Base-by-base conservation (phyloP, 805 yeast genomes). In the Citeromyces nyonsensis region DNA sequence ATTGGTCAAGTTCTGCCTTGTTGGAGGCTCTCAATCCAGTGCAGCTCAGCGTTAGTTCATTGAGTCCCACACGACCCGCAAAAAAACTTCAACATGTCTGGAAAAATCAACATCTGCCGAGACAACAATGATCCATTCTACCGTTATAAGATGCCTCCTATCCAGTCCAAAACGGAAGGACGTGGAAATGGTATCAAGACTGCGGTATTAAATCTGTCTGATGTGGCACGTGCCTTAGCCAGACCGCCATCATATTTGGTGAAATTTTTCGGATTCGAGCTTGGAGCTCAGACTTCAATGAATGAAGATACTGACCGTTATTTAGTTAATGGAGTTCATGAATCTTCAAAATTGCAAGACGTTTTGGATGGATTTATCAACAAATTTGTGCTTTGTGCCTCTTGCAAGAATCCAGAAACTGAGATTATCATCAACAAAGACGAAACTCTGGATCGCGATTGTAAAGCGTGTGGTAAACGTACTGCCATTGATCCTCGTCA, bases 161-260 rank as follows among this genome's bases (percentile, higher is more conserved):
- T 91, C 59, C 93, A 82, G 61, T 82, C 95, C 44, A 91, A 91
- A 69, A 83, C 83, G 43, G 97, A 91, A 63, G 98, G 98, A 57
- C 73, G 95, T 55, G 98, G 98, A 64, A 91, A 91, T 63, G 98
- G 98, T 75, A 91, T 91, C 61, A 86, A 85, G 57, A 91, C 98
- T 15, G 93, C 88, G 35, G 77, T 91, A 36, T 72, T 84, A 43
- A 91, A 91, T 59, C 73, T 84, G 35, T 62, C 80, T 26, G 97
- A 91, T 50, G 95, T 91, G 39, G 94, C 96, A 27, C 73, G 95
- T 48, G 94, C 97, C 14, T 67, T 91, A 41, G 82, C 81, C 44
- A 77, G 98, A 59, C 97, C 98, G 24, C 74, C 95, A 25, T 61
- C 88, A 24, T 91, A 91, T 52, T 73, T 91, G 40, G 75, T 91